Base-by-base conservation (phyloP, 371 early-diverging fungal genomes). In the Apophysomyces ossiformis region DNA sequence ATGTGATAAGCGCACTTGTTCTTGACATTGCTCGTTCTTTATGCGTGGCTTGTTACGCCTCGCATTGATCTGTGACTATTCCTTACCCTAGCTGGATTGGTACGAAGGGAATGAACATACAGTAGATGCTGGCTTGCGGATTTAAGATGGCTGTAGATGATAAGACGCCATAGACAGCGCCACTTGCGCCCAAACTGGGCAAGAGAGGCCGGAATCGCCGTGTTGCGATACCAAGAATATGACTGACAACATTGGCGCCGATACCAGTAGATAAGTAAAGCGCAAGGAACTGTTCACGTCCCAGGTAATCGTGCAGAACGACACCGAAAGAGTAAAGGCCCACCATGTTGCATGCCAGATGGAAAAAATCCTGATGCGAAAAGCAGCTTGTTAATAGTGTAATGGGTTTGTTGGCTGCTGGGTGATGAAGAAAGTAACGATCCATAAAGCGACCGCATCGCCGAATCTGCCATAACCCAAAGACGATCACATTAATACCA, bases 131-230 rank as follows among this genome's bases (percentile, higher is more conserved):
- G 15, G 84, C 64, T 18, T 87, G 64, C 5, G 91, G 91, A 50
- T 73, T 76, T 64, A 78, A 37, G 38, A 77, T 70, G n/a, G 87
- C 83, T 3, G 77, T 75, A 0, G 79, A 67, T 16, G 79, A 78
- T 12, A 90, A 54, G 21, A 84, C 81, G 8, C 83, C 79, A 57
- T 86, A 91, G 26, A 91, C 73, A 2, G 89, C 90, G 0, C 91
- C 91, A 47, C 84, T 85, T 18, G 91, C 91, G 3, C 91, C 91
- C 18, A 90, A 73, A 7, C 82, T 78, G 0, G 87, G 87, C 32
- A 83, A 61, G 15, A 89, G 75, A 4, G 72, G 58, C 12, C 64
- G 39, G 16, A 73, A 68, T 9, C 76, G 63, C 15, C 74, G 67
- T 38, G 80, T 67, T 2, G 63, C 70, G 16, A 84, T 54, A 4